Percentiles rank a stretch among this genome's conserved stretches.
phyloP scores from a whole-genome alignment of 2,329 filamentous ascomycete genomes.

The Chrysoporthe deuterocubensis region DNA sequence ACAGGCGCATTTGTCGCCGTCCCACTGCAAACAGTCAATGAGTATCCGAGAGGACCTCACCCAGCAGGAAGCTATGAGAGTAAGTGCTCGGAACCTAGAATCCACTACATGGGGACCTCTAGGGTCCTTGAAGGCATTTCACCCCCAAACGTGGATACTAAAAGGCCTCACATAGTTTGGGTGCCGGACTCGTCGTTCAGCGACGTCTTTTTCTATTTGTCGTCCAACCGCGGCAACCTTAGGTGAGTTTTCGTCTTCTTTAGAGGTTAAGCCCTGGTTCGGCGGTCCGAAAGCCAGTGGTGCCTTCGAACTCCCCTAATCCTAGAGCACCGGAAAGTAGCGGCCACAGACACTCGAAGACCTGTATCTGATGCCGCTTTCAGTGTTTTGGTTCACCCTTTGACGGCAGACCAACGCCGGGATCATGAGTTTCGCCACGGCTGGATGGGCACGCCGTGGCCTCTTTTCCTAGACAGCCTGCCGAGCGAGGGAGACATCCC shows the following conservation, averaged over 20 bases:
- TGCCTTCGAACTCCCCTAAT: background rate
- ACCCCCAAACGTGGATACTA: background rate
- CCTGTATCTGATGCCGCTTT: background rate
- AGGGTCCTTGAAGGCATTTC: background rate
- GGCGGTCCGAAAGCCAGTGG: background rate
- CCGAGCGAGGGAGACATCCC: constrained; percentile 36
- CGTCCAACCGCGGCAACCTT: constrained; percentile 38
- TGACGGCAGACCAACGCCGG: constrained; percentile 37
- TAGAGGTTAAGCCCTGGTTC: too few species aligned
- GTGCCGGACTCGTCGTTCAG: constrained; percentile 42
- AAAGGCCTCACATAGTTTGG: constrained; percentile 33
- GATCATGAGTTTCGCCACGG: constrained; percentile 40
- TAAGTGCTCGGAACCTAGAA: constrained; percentile 28
- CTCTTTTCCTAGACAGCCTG: constrained; percentile 38
- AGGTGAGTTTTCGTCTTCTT: constrained; percentile 31
- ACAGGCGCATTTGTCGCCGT: constrained; percentile 41
- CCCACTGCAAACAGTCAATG: constrained; percentile 39
- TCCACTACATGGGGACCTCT: background rate
- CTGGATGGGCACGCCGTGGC: constrained; percentile 41
- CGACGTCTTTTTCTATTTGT: constrained; percentile 41
- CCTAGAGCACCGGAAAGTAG: background rate
- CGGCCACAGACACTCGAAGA: background rate
- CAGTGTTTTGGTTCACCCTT: constrained; percentile 39
- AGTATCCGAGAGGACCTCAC: constrained; percentile 40
- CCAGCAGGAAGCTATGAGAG: constrained; percentile 42